A percentile compares a stretch with the other conserved stretches of the same genome.
phyloP scores from a whole-genome alignment of 805 yeast genomes.

The Starmerella etchellsii region DNA sequence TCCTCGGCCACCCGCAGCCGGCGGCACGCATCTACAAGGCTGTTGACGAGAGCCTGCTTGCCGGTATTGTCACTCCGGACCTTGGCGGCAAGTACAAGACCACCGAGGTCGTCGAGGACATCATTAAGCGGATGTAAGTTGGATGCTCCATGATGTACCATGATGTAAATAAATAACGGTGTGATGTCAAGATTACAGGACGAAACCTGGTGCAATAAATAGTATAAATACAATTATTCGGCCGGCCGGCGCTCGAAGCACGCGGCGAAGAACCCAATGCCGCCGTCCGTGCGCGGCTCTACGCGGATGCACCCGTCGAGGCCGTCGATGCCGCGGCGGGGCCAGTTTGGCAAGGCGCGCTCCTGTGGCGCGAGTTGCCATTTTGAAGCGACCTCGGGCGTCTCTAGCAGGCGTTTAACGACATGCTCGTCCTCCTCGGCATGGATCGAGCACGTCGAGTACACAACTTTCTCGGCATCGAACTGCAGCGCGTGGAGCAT shows the following conservation, averaged over 20 bases:
- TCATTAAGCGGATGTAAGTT: constrained; percentile 38
- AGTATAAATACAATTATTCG: not conserved
- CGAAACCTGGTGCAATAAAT: not conserved
- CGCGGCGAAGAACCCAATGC: constrained; percentile 97
- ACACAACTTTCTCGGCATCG: constrained; percentile 61
- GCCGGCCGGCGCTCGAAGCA: constrained; percentile 47
- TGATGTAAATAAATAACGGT: too few relatives aligned
- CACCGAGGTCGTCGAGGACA: constrained; percentile 74
- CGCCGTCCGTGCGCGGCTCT: constrained; percentile 80
- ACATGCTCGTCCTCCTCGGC: constrained; percentile 90
- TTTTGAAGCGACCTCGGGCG: constrained; percentile 42
- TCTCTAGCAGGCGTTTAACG: constrained; percentile 62
- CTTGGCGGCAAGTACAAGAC: constrained; percentile 85
- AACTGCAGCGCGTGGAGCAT: constrained; percentile 76
- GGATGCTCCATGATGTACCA: too few relatives aligned
- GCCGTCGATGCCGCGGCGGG: constrained; percentile 67
- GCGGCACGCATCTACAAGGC: constrained; percentile 90
- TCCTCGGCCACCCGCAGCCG: constrained; percentile 78
- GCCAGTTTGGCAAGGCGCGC: constrained; percentile 73
- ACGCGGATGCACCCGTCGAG: constrained; percentile 66
- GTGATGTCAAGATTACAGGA: not conserved
- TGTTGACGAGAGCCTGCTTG: constrained; percentile 82
- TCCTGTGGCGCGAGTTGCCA: constrained; percentile 57
- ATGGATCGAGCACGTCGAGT: constrained; percentile 92
- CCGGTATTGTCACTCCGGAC: constrained; percentile 79